phyloP scores from a whole-genome alignment of 306 rosid species.

The Lupinus albus region DNA sequence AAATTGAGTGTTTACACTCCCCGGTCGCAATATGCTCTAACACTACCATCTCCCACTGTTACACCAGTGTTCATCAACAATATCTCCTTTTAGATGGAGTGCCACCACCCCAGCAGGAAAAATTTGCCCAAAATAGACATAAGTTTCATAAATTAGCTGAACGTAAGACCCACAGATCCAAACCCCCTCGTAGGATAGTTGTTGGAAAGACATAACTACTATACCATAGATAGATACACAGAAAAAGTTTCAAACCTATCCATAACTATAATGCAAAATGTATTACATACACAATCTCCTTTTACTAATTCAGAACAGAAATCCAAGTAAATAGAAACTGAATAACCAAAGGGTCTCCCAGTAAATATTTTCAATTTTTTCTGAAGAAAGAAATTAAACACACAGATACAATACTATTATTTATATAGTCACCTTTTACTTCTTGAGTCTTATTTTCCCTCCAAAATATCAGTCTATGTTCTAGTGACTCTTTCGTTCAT shows the following conservation, averaged over 20 bases:
- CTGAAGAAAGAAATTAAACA: conserved; percentile 53
- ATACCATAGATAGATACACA: conserved; percentile 8
- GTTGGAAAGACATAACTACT: neutral
- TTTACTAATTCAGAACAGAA: conserved; percentile 61
- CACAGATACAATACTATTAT: conserved; percentile 63
- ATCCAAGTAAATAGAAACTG: conserved; percentile 47
- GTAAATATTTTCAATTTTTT: conserved; percentile 45
- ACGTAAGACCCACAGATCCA: too few relatives aligned
- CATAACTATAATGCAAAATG: conserved; percentile 55
- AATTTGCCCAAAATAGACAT: too few relatives aligned
- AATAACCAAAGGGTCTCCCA: conserved; percentile 46
- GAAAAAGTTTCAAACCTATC: conserved; percentile 41
- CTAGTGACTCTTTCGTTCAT: conserved; percentile 39
- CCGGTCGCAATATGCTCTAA: too few relatives aligned
- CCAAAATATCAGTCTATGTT: conserved; percentile 47
- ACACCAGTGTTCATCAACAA: too few relatives aligned
- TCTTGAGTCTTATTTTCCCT: conserved; percentile 40
- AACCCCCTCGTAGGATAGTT: too few relatives aligned
- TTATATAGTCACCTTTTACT: conserved; percentile 51
- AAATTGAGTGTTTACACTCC: too few relatives aligned
- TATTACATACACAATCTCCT: conserved; percentile 62
- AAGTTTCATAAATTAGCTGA: too few relatives aligned
- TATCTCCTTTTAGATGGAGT: too few relatives aligned
- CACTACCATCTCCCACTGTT: too few relatives aligned
- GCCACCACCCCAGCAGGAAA: too few relatives aligned